phyloP scores from a whole-genome alignment of 116 monocot species.

The Posidonia oceanica region DNA sequence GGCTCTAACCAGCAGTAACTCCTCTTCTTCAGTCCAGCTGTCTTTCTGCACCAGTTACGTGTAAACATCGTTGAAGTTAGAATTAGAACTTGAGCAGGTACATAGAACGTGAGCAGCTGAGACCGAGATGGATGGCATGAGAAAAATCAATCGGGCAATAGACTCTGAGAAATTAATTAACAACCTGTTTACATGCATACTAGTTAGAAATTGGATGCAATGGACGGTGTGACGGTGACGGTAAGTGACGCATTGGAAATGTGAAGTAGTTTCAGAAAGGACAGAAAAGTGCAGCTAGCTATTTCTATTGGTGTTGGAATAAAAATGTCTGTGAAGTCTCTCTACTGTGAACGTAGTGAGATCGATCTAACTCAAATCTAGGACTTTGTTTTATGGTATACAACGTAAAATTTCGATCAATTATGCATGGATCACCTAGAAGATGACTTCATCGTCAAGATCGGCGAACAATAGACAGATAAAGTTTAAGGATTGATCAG shows the following conservation, averaged over 20 bases:
- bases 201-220: background rate
- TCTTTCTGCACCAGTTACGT: constrained; percentile 17
- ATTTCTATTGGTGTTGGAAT: no score
- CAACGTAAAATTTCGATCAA: no score
- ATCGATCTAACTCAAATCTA: no score
- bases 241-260: background rate
- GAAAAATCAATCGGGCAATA: no score
- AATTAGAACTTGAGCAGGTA: background rate
- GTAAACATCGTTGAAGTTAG: background rate
- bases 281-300: background rate
- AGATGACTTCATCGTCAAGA: no score
- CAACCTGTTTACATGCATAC: background rate
- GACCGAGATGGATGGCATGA: background rate
- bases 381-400: no score
- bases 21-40: constrained; percentile 31
- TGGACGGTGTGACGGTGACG: background rate
- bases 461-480: no score
- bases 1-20: constrained; percentile 15
- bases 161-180: no score
- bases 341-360: no score
- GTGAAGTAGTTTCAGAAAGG: background rate
- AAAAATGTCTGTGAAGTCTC: no score
- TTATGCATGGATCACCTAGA: no score
- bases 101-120: background rate
- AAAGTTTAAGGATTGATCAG: no score